Percentiles rank a stretch among this genome's conserved stretches.
Conservation (phyloP, 2,329 filamentous ascomycete species). For the Colletotrichum liaoningense region DNA sequence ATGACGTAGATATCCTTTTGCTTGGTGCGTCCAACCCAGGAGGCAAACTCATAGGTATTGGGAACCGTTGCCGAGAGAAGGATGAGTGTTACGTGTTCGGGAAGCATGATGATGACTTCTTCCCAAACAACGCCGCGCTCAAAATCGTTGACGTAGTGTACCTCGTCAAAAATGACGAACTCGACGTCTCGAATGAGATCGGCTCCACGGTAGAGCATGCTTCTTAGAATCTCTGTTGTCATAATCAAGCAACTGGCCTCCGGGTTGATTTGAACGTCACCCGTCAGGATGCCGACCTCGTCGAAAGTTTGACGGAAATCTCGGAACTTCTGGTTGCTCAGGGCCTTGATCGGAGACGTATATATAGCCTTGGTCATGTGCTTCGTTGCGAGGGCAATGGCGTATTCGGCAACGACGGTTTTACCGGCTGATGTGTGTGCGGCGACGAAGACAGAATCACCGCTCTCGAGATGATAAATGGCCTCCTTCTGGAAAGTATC, state of each 20-base stretch:
- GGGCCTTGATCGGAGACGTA: conserved; percentile 96
- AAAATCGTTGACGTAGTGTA: conserved; percentile 97
- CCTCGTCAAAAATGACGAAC: conserved; percentile 98
- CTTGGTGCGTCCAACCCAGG: conserved; percentile 97
- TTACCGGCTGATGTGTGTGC: conserved; percentile 98
- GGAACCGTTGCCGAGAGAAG: conserved; percentile 95
- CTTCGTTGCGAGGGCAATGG: conserved; percentile 93
- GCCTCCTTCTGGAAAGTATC: conserved; percentile 99
- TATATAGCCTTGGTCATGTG: conserved; percentile 99
- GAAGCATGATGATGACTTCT: conserved; percentile 99
- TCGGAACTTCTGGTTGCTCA: conserved; percentile 98
- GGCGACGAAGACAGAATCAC: conserved; percentile 97
- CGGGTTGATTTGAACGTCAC: conserved; percentile 97
- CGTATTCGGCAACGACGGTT: conserved; percentile 98
- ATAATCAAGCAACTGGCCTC: conserved; percentile 99
- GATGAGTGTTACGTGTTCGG: conserved; percentile 95
- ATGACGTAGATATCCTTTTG: conserved; percentile 99
- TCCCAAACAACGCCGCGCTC: conserved; percentile 99
- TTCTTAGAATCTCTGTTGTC: conserved; percentile 97
- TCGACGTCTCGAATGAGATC: conserved; percentile 97
- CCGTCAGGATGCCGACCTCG: conserved; percentile 95
- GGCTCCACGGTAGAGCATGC: conserved; percentile 97
- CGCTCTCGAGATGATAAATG: conserved; percentile 95
- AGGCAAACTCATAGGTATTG: conserved; percentile 97
- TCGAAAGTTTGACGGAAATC: conserved; percentile 93